Base-by-base conservation (phyloP, 306 rosid genomes). In the Lathyrus sativus region DNA sequence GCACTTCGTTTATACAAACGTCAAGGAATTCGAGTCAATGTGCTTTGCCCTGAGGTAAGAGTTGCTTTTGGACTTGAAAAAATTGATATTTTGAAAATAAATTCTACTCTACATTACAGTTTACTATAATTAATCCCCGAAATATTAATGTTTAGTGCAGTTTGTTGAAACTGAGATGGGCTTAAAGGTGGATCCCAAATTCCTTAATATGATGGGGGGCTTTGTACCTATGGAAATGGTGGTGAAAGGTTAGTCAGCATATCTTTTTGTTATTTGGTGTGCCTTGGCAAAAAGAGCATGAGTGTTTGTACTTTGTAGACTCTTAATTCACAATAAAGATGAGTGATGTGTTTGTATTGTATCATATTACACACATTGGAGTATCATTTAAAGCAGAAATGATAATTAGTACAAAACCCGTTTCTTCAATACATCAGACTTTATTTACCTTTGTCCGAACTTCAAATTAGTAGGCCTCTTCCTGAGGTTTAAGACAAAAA, bases 11-110 rank as follows among this genome's bases (percentile, higher is more conserved):
- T 72, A 15, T 84, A 73, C 78, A 83, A 85, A 78, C 90, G 76
- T 63, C 64, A 61, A 77, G 97, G 98, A 68, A 93, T 93, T 84
- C 91, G 98, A 31, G 41, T 93, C 77, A 93, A 93, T 71, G 98
- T 88, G 72, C 89, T 93, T 76, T 90, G 96, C 78, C 98, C 98
- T 58, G 98, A 93, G 89, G 98, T 93, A 78, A 80, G 81, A 73
- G 37, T 74, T 35, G 50, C 29, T 39, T 74, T 64, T 31, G 46
- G 61, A 58, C 38, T 68, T 68, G 18, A 41, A 72, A 51, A 33
- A 12, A 68, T 68, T 49, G 7, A 51, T 61, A 17, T 73, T 76
- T 46, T 60, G 60, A 64, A 15, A 45, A 13, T 15, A 69, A 39
- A 7, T 37, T 73, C 9, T 58, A 66, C 54, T 37, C 39, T 73